Conservation (phyloP, 352 stramenopile genomes). For the Phytophthora quininea region DNA sequence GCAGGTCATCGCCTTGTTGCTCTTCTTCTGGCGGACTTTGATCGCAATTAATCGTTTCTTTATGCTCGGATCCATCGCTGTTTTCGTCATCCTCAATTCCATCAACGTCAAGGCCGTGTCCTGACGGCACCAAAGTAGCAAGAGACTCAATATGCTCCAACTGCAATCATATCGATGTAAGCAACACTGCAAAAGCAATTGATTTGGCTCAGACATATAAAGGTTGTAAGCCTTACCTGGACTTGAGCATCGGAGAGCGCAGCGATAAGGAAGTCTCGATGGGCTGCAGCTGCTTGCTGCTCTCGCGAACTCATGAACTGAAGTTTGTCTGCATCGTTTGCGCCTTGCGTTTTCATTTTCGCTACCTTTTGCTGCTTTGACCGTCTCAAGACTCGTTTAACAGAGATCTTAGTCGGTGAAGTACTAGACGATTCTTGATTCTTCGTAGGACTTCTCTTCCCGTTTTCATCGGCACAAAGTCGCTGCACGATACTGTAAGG, state of each 20-base stretch:
- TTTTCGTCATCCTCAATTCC: background rate
- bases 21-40: background rate
- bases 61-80: background rate
- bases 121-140: conserved; percentile 38
- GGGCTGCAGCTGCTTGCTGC: conserved; percentile 52
- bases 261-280: conserved; percentile 68
- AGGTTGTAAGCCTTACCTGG: conserved; percentile 36
- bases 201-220: background rate
- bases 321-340: conserved; percentile 7
- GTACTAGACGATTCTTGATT: conserved; percentile 5
- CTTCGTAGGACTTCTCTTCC: conserved; percentile 14
- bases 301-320: conserved; percentile 63
- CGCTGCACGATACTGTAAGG: conserved; percentile 65
- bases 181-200: too few species aligned
- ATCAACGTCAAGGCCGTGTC: conserved; percentile 8
- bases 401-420: conserved; percentile 14
- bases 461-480: conserved; percentile 18
- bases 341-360: conserved; percentile 11
- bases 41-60: conserved; percentile 1
- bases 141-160: conserved; percentile 63
- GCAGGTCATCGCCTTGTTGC: too few species aligned
- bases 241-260: conserved; percentile 64
- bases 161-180: conserved; percentile 10
- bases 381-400: background rate
- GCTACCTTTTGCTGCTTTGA: conserved; percentile 27